phyloP scores from a whole-genome alignment of 2,329 filamentous ascomycete genomes.

The Neocucurbitaria cava region DNA sequence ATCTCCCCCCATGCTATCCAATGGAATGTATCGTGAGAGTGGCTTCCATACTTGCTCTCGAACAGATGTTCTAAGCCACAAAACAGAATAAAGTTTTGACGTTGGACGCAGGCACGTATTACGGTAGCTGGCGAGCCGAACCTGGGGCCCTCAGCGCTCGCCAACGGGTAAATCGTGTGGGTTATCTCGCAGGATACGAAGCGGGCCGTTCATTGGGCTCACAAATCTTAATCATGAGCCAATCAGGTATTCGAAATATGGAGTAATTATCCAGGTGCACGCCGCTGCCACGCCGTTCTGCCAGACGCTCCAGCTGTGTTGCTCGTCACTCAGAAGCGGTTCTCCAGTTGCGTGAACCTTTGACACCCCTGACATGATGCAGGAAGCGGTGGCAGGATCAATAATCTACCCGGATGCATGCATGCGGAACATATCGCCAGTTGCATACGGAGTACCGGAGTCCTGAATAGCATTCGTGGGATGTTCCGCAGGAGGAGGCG shows the following conservation, averaged over 20 bases:
- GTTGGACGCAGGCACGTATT: neutral
- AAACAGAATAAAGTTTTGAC: neutral
- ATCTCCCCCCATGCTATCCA: neutral
- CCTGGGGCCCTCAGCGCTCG: neutral
- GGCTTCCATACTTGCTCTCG: neutral
- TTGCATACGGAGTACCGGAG: neutral
- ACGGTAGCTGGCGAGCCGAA: neutral
- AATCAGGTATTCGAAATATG: neutral
- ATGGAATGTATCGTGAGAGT: neutral
- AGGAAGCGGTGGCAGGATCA: neutral
- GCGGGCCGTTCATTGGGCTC: neutral
- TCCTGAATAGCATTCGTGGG: neutral
- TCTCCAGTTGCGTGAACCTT: neutral
- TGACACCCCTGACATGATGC: neutral
- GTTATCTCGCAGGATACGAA: neutral
- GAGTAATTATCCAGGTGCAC: neutral
- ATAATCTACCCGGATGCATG: neutral
- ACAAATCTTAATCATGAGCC: neutral
- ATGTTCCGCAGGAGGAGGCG: neutral
- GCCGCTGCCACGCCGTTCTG: neutral
- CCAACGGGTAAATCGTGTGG: slow-evolving; percentile 1
- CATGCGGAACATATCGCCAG: neutral
- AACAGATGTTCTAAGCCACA: neutral
- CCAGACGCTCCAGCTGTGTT: neutral
- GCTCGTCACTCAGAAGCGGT: neutral